Evolutionary conservation across 2,329 filamentous ascomycete genomes (phyloP).

Genomic region (Colletotrichum caudatum): DNA sequence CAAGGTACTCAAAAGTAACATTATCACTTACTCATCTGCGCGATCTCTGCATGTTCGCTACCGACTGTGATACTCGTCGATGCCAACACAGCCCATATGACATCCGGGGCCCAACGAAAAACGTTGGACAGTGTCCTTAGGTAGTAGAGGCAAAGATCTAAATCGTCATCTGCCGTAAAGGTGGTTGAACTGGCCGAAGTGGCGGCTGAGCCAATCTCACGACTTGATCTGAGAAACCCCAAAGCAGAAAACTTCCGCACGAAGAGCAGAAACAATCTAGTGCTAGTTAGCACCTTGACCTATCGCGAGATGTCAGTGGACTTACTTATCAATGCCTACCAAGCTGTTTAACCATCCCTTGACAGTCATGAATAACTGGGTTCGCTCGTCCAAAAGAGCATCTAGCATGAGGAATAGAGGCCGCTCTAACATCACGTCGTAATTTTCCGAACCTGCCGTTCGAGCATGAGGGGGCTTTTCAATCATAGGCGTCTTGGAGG

Average conservation of each 20-base stretch:
- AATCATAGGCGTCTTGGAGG: slow-evolving; percentile 53
- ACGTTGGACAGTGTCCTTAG: slow-evolving; percentile 80
- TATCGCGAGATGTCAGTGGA: slow-evolving; percentile 7
- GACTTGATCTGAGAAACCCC: slow-evolving; percentile 60
- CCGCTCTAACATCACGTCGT: slow-evolving; percentile 80
- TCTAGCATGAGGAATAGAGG: slow-evolving; percentile 88
- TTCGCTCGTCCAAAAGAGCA: slow-evolving; percentile 77
- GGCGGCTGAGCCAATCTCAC: slow-evolving; percentile 44
- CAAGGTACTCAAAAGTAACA: not conserved
- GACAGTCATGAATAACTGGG: slow-evolving; percentile 80
- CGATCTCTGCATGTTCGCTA: slow-evolving; percentile 58
- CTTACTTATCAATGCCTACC: slow-evolving; percentile 72
- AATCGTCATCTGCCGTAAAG: slow-evolving; percentile 72
- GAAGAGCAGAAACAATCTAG: slow-evolving; percentile 71
- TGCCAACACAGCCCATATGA: slow-evolving; percentile 77
- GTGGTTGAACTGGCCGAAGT: slow-evolving; percentile 47
- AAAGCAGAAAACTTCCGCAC: slow-evolving; percentile 69
- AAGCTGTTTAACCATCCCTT: slow-evolving; percentile 83
- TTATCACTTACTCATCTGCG: slow-evolving; percentile 63
- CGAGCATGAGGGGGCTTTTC: slow-evolving; percentile 54
- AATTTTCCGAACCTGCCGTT: slow-evolving; percentile 70
- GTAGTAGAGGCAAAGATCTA: slow-evolving; percentile 83
- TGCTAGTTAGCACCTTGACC: not conserved
- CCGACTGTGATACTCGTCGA: slow-evolving; percentile 67
- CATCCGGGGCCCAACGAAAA: slow-evolving; percentile 74